Base-by-base conservation (phyloP, 306 rosid genomes). In the Cucumis hystrix region DNA sequence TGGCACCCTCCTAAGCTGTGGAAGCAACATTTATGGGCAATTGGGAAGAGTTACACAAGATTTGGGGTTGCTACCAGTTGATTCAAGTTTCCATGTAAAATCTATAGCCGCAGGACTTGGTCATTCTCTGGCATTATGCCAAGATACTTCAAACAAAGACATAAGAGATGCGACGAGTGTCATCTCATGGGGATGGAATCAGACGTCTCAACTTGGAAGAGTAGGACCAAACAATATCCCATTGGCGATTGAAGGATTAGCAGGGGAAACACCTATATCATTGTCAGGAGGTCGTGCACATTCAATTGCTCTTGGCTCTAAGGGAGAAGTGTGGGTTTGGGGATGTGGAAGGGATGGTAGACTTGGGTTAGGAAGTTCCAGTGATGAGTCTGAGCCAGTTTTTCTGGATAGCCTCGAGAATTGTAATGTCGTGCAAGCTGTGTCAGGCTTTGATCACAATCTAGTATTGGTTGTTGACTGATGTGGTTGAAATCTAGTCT, bases 101-200 rank as follows among this genome's bases (percentile, higher is more conserved):
- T 88, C 89, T 39, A 37, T 95, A 79, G 90, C 92, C 69, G 87
- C 97, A 59, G 97, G 98, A 77, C 91, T 95, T 67, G 98, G 98
- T 47, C 97, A 92, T 84, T 92, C 97, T 55, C 83, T 95, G 86
- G 97, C 97, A 60, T 83, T 92, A 84, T 95, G 91, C 57, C 85
- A 69, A 84, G 71, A 56, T 79, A 78, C 80, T 35, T 87, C 85
- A 60, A 79, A 83, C 21, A 84, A 80, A 51, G 80, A 17, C 60
- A 43, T 60, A 52, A 84, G 83, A 59, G 86, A 80, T 79, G 65
- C 82, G 8, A 77, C 84, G 28, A 86, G 87, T 57, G 75, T 88
- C 77, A 81, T 88, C 67, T 86, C 97, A 10, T 92, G 98, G 98
- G 98, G 98, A 15, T 95, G 97, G 97, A 95, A 92, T 85, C 84